A percentile compares a stretch with the other conserved stretches of the same genome.
phyloP scores from a whole-genome alignment of 352 stramenopile genomes.

The Pythium dissimile region DNA sequence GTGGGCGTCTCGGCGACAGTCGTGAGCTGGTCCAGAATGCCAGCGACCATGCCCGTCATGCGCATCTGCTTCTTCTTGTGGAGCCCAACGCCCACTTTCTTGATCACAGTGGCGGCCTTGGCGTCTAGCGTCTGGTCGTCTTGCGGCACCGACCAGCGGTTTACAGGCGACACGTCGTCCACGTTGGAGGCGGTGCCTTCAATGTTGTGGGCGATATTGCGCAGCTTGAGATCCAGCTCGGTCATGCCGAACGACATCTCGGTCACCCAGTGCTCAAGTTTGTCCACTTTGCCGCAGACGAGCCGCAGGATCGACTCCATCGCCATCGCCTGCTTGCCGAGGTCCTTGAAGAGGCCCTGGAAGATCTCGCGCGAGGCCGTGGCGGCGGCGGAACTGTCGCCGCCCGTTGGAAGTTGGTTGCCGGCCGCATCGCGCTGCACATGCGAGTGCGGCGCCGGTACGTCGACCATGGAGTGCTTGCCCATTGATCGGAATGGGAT shows the following conservation, averaged over 20 bases:
- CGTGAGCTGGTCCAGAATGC: slow-evolving; percentile 49
- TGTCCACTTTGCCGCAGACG: slow-evolving; percentile 72
- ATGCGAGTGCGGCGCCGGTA: background rate
- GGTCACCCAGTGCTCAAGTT: slow-evolving; percentile 68
- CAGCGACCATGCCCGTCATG: slow-evolving; percentile 60
- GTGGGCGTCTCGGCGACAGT: slow-evolving; percentile 3
- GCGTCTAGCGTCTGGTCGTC: slow-evolving; percentile 16
- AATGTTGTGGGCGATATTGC: slow-evolving; percentile 82
- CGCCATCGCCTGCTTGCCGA: slow-evolving; percentile 74
- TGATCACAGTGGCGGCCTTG: slow-evolving; percentile 31
- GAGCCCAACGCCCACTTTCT: slow-evolving; percentile 38
- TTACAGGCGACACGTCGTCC: slow-evolving; percentile 34
- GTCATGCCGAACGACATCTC: slow-evolving; percentile 74
- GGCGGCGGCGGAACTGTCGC: slow-evolving; percentile 1
- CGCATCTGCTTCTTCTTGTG: slow-evolving; percentile 49
- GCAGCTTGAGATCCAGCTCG: slow-evolving; percentile 67
- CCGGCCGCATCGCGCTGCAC: too few relatives aligned
- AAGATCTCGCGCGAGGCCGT: slow-evolving; percentile 53
- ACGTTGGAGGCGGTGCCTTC: slow-evolving; percentile 66
- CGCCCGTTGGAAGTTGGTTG: background rate
- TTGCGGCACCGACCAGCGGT: slow-evolving; percentile 44
- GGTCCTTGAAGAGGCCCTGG: slow-evolving; percentile 63
- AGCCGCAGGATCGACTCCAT: slow-evolving; percentile 64
- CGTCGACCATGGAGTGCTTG: background rate
- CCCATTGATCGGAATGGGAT: background rate